A percentile compares a stretch with the other conserved stretches of the same genome.
Evolutionary conservation across 768 basidiomycete species (phyloP).

Genomic region (Xerocomellus amylosporus): DNA sequence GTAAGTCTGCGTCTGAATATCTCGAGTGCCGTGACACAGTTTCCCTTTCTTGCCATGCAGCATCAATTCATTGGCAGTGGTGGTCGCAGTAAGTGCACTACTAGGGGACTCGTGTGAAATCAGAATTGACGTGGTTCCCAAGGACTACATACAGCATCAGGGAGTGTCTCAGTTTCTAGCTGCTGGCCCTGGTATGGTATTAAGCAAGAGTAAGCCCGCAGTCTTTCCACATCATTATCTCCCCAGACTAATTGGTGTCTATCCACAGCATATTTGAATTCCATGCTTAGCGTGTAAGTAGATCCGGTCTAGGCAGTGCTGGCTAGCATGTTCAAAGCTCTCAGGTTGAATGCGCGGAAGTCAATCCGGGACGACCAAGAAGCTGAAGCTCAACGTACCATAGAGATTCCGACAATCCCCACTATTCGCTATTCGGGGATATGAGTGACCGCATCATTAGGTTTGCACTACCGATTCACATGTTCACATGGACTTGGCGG

Average conservation of each 20-base stretch:
- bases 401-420: slow-evolving; percentile 22
- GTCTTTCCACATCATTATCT: not conserved
- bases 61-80: slow-evolving; percentile 9
- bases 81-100: slow-evolving; percentile 7
- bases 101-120: not conserved
- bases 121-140: not conserved
- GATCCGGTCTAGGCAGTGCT: not conserved
- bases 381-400: not conserved
- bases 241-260: not conserved
- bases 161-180: not conserved
- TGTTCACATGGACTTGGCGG: too few relatives aligned
- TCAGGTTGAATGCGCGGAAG: slow-evolving; percentile 18
- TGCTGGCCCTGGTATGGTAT: slow-evolving; percentile 8
- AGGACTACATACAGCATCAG: slow-evolving; percentile 16
- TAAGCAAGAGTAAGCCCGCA: slow-evolving; percentile 17
- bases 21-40: not conserved
- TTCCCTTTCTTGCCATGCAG: not conserved
- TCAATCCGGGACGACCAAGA: slow-evolving; percentile 16
- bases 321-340: not conserved
- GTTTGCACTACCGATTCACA: too few relatives aligned
- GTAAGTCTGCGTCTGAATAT: slow-evolving; percentile 3
- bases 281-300: slow-evolving; percentile 4
- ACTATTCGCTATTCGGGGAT: slow-evolving; percentile 2
- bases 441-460: not conserved
- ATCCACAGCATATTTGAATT: slow-evolving; percentile 21